Evolutionary conservation across 805 yeast species (phyloP), one percentile per base, ranked within the genome.

Genomic region (Starmera quercuum): DNA sequence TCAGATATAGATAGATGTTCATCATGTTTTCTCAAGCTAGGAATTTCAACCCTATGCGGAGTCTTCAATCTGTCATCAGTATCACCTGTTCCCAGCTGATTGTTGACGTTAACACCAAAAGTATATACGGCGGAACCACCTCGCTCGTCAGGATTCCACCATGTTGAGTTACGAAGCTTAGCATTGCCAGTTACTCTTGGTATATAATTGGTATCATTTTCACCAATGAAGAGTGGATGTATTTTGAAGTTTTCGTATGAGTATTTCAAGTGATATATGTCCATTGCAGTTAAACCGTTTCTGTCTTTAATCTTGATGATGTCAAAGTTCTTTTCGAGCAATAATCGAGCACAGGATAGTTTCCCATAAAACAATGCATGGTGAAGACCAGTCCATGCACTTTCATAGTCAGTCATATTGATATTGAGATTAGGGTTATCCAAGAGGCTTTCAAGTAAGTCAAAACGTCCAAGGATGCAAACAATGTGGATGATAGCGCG

Each of bases 301-400:
- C 87, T 63, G 56, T 87, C 97, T 44, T 77, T 78, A 20, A 71
- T 59, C 26, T 67, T 66, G 21, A 79, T 50, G 8, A 77, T 51
- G 1, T 57, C 47, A 18, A 47, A 57, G 20, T 51, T 52, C 14
- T 50, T 42, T 19, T 53, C 51, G 8, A 73, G 34, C 8, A 76
- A 42, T 7, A 56, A 54, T 34, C 64, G 68, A 8, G 79, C 76
- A 48, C 81, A 70, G 14, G 68, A 49, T 27, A 79, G 57, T 35
- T 79, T 64, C 22, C 76, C 82, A 40, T 71, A 59, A 42, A 64
- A 73, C 11, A 83, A 59, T 4, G 86, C 74, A 39, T 76, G 71
- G 54, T 88, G 96, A 20, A 88, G 61, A 18, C 85, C 74, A 28
- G 83, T 82, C 81, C 94, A 87, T 2, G 85, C 82, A 49, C 74